A percentile compares a stretch with the other conserved stretches of the same genome.
Conservation (phyloP, 305 asterid species). For the Ajuga reptans region DNA sequence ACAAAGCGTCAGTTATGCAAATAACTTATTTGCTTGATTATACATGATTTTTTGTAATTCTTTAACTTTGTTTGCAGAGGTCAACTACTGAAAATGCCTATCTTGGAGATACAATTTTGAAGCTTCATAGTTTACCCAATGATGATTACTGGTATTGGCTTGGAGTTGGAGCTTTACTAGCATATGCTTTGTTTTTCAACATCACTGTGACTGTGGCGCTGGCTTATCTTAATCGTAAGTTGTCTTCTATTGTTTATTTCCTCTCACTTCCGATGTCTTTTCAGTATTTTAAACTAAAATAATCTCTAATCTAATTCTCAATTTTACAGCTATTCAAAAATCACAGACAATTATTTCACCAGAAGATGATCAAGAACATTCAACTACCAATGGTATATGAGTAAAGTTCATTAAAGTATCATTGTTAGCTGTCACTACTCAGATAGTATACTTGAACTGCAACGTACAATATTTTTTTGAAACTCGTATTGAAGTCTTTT, state of each 20-base stretch:
- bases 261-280: slow-evolving; percentile 3
- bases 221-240: slow-evolving; percentile 67
- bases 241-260: neutral
- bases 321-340: slow-evolving; percentile 47
- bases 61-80: slow-evolving; percentile 35
- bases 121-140: slow-evolving; percentile 54
- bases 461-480: no score
- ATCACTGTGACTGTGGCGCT: slow-evolving; percentile 53
- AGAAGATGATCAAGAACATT: slow-evolving; percentile 31
- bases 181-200: slow-evolving; percentile 63
- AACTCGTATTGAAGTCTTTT: no score
- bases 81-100: slow-evolving; percentile 32
- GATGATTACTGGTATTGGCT: slow-evolving; percentile 70
- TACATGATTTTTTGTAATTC: neutral
- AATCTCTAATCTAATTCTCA: neutral
- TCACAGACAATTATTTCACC: slow-evolving; percentile 48
- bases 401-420: neutral
- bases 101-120: slow-evolving; percentile 49
- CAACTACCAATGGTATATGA: slow-evolving; percentile 31
- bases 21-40: neutral
- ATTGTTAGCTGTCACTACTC: neutral
- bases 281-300: neutral
- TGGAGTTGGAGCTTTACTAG: slow-evolving; percentile 58
- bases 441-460: no score
- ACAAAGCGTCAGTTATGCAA: neutral